phyloP scores from a whole-genome alignment of 1,284 basidiomycete genomes.

The Gomphus sp. region DNA sequence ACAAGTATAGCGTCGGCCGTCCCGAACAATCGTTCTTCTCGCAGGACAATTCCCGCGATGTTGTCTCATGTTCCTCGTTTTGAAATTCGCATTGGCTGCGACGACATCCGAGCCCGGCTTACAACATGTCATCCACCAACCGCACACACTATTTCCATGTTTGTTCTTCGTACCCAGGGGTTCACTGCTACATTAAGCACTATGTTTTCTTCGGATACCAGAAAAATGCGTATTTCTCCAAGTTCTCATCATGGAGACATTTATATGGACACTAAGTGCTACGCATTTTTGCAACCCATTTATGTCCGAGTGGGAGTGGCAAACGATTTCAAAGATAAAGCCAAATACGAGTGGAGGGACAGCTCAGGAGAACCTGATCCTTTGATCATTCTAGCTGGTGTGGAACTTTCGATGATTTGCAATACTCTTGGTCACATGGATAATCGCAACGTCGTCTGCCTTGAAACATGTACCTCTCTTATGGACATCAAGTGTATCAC shows the following conservation, averaged over 20 bases:
- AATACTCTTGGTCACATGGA: conserved; percentile 40
- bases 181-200: background rate
- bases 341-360: background rate
- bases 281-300: background rate
- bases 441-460: conserved; percentile 30
- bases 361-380: conserved; percentile 28
- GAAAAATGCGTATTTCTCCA: background rate
- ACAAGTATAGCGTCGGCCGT: background rate
- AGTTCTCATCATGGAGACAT: background rate
- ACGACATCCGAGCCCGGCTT: background rate
- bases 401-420: conserved; percentile 38
- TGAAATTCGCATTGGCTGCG: background rate
- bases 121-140: background rate
- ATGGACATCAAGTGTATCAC: conserved; percentile 42
- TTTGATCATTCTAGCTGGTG: conserved; percentile 45
- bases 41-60: background rate
- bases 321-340: background rate
- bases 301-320: background rate
- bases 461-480: conserved; percentile 43
- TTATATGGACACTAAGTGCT: background rate
- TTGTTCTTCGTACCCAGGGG: background rate
- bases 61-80: background rate
- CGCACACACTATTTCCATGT: background rate
- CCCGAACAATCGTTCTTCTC: background rate
- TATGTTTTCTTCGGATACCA: background rate